These are phyloP conservation scores for Yamadazyma pseudoaaseri DNA, from an alignment of 1,139 yeast species.

Conservation along the genomic window DNA sequence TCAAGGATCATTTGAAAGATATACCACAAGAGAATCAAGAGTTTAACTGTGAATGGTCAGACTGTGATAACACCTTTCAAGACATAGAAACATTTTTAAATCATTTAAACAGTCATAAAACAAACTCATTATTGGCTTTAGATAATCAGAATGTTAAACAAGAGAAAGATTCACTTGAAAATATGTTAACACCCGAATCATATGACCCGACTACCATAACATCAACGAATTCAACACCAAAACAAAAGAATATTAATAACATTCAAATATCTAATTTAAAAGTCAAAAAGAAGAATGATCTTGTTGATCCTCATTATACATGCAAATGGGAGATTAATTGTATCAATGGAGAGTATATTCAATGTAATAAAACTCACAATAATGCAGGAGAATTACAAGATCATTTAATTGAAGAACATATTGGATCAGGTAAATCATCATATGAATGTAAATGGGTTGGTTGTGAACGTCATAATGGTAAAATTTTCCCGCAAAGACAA, in stretches of 20 bases:
- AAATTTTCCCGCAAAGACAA: constrained; percentile 77
- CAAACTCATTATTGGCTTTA: constrained; percentile 9
- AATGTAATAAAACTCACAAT: constrained; percentile 51
- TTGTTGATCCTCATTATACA: constrained; percentile 25
- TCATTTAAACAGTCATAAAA: constrained; percentile 60
- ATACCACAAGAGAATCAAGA: constrained; percentile 17
- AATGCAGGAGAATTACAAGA: constrained; percentile 62
- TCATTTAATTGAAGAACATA: constrained; percentile 66
- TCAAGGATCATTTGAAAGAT: constrained; percentile 52
- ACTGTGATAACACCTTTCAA: constrained; percentile 57
- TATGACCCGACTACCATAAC: background rate
- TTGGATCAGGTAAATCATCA: constrained; percentile 68
- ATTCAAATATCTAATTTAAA: constrained; percentile 35
- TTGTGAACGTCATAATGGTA: constrained; percentile 63
- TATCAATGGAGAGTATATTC: constrained; percentile 30
- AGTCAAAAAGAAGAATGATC: constrained; percentile 18
- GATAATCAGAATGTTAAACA: background rate
- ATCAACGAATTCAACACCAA: background rate
- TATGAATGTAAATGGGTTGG: constrained; percentile 79
- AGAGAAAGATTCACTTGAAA: background rate
- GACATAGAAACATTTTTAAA: constrained; percentile 53
- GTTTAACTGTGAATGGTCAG: constrained; percentile 69
- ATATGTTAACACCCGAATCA: constrained; percentile 7
- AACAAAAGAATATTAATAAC: constrained; percentile 5
- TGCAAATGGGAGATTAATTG: constrained; percentile 49